Conservation (phyloP, 2,329 filamentous ascomycete species). For the Lanzia echinophila region DNA sequence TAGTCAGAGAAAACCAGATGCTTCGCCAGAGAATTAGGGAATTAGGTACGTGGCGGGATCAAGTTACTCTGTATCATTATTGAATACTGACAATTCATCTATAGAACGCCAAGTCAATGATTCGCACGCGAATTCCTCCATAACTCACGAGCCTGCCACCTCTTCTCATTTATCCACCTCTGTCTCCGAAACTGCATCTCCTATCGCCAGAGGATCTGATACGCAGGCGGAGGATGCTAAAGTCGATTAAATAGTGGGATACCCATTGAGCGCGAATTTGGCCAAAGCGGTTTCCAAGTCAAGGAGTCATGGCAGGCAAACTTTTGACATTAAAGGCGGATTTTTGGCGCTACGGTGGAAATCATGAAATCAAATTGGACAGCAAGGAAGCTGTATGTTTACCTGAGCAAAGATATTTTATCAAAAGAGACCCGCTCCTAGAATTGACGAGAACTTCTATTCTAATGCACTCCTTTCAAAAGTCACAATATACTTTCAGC, state of each 20-base stretch:
- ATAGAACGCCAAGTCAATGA: conserved; percentile 27
- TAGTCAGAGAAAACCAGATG: conserved; percentile 79
- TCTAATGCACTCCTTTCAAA: no score
- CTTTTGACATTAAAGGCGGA: background rate
- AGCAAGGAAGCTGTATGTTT: background rate
- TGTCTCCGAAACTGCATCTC: conserved; percentile 23
- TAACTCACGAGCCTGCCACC: conserved; percentile 28
- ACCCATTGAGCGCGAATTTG: background rate
- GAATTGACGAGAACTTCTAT: background rate
- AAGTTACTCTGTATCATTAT: no score
- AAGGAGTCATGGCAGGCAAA: background rate
- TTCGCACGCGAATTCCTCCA: conserved; percentile 23
- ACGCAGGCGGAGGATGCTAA: conserved; percentile 11
- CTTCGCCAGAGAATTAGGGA: conserved; percentile 67
- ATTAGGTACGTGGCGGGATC: conserved; percentile 45
- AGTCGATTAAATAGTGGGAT: conserved; percentile 11
- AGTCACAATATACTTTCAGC: background rate
- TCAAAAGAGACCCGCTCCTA: no score
- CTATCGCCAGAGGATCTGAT: background rate
- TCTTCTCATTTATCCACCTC: conserved; percentile 29
- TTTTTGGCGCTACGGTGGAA: background rate
- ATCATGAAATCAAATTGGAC: background rate
- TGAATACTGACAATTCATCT: conserved; percentile 9
- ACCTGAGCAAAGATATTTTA: background rate
- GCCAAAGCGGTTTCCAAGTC: background rate